phyloP scores from a whole-genome alignment of 1,284 basidiomycete genomes.

The Fereydounia khargensis region DNA sequence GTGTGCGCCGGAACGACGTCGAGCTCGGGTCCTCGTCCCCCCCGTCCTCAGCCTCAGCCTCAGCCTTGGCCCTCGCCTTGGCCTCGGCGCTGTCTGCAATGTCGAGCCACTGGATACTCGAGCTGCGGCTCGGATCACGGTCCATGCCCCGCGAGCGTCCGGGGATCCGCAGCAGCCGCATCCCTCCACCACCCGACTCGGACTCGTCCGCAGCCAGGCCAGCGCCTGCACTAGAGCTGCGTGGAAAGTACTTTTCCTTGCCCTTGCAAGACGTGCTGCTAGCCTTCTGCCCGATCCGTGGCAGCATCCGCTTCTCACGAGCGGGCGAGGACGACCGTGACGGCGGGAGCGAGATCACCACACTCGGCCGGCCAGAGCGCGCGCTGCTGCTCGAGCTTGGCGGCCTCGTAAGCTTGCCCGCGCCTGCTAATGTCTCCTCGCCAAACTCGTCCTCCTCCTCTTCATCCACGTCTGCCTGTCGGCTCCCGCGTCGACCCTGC shows the following conservation, averaged over 20 bases:
- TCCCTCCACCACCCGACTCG: conserved; percentile 13
- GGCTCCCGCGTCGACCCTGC: conserved; percentile 7
- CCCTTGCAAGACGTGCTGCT: neutral
- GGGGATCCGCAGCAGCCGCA: conserved; percentile 3
- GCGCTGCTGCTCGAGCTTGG: neutral
- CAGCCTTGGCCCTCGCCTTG: too few species aligned
- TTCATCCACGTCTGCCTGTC: neutral
- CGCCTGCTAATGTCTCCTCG: conserved; percentile 6
- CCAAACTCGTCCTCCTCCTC: conserved; percentile 1
- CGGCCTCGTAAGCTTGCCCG: conserved; percentile 8
- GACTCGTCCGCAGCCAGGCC: conserved; percentile 12
- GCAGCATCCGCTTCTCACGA: neutral
- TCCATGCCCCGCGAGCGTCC: conserved; percentile 2
- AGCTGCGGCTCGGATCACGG: conserved; percentile 2
- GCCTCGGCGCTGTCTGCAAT: conserved; percentile 19
- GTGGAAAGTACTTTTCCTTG: conserved; percentile 28
- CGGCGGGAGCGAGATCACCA: neutral
- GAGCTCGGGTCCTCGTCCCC: neutral
- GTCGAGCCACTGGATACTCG: conserved; percentile 37
- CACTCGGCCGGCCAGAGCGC: neutral
- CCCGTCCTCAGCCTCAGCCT: too few species aligned
- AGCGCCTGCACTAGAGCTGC: conserved; percentile 26
- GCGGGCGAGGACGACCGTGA: neutral
- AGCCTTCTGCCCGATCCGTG: neutral
- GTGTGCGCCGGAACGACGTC: neutral